Conservation (phyloP, 169 alveolate genomes). For the Plasmodium billcollinsi region DNA sequence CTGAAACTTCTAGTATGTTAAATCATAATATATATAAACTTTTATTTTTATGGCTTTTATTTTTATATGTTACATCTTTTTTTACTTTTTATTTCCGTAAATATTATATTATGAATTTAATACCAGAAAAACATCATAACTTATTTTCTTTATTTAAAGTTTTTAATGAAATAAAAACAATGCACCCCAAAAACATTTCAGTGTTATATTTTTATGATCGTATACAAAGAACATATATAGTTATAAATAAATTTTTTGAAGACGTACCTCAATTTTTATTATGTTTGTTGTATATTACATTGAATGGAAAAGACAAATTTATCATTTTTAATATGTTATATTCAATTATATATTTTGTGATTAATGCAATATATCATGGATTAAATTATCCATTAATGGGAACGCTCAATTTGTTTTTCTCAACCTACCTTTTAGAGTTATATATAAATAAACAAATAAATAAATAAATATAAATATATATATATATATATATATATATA, state of each 20-base stretch:
- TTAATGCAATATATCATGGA: not conserved
- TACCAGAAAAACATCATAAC: constrained; percentile 27
- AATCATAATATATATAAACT: not conserved
- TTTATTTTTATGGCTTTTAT: constrained; percentile 24
- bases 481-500: not conserved
- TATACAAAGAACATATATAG: constrained; percentile 23
- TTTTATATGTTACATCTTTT: constrained; percentile 22
- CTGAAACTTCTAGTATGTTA: not conserved
- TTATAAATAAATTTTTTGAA: constrained; percentile 53
- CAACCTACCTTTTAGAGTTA: constrained; percentile 20
- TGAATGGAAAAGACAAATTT: constrained; percentile 30
- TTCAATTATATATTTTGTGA: constrained; percentile 4
- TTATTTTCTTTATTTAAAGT: constrained; percentile 41
- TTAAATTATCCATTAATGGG: not conserved
- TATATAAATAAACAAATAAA: not conserved
- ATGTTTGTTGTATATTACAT: constrained; percentile 1
- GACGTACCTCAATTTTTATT: constrained; percentile 56
- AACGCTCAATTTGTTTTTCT: constrained; percentile 1
- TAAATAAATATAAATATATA: not conserved
- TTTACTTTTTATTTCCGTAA: constrained; percentile 39
- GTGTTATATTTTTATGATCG: constrained; percentile 24
- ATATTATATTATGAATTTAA: constrained; percentile 13
- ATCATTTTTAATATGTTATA: constrained; percentile 13
- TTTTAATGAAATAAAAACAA: constrained; percentile 16
- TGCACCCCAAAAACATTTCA: not conserved